These are phyloP conservation scores for Fusarium incarnatum DNA, from an alignment of 2,329 filamentous ascomycete genomes.

Conservation along the genomic window DNA sequence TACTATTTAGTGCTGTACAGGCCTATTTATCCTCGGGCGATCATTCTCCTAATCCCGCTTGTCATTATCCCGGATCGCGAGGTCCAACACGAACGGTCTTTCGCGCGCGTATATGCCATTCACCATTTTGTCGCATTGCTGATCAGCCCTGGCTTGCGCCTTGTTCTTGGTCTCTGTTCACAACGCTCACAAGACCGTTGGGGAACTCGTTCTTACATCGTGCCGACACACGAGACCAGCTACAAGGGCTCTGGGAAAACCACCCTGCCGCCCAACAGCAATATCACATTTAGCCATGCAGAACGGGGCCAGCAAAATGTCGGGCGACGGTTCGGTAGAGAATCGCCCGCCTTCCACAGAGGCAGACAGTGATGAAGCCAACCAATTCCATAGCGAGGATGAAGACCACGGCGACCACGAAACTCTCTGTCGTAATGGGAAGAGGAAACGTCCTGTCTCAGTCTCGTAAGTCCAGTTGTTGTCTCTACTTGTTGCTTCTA, in stretches of 20 bases:
- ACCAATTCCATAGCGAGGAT: constrained; percentile 53
- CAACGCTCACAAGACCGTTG: constrained; percentile 21
- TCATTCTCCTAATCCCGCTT: constrained; percentile 41
- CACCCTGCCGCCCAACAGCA: constrained; percentile 22
- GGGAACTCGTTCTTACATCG: constrained; percentile 37
- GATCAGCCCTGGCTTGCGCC: constrained; percentile 12
- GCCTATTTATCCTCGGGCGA: constrained; percentile 39
- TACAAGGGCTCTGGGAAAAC: constrained; percentile 26
- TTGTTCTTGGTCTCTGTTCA: constrained; percentile 19
- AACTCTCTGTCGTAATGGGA: constrained; percentile 53
- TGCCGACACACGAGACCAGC: constrained; percentile 28
- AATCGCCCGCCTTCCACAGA: constrained; percentile 52
- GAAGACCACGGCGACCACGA: constrained; percentile 60
- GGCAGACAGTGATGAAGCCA: constrained; percentile 61
- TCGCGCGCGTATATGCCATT: constrained; percentile 25
- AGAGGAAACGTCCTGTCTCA: constrained; percentile 70
- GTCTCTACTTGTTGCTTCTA: constrained; percentile 20
- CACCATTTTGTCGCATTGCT: constrained; percentile 24
- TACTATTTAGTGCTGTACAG: constrained; percentile 23
- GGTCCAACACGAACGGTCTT: constrained; percentile 33
- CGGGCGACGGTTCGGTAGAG: constrained; percentile 47
- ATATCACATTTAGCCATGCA: constrained; percentile 39
- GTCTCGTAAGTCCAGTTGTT: constrained; percentile 62
- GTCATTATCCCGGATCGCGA: constrained; percentile 41
- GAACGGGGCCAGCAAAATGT: constrained; percentile 44